Evolutionary conservation across 2,329 filamentous ascomycete genomes (phyloP), one percentile per base, ranked within the genome.

Genomic region (Ustulina deusta): DNA sequence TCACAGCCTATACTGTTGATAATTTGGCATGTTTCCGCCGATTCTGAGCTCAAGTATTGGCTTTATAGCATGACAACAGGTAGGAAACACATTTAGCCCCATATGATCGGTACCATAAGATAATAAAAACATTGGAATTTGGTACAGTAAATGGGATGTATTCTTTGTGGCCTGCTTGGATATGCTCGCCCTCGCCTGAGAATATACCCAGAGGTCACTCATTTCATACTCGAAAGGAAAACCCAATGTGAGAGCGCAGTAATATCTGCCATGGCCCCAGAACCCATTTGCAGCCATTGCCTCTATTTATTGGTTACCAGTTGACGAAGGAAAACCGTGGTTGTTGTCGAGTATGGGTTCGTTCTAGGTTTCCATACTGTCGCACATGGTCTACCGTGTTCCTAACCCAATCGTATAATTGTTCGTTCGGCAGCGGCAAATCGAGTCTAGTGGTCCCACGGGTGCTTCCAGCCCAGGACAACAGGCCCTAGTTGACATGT

Each of bases 401-500:
- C 40, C 6, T 17, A 13, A 59, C 20, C 3, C 49, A 22, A 49
- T 58, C n/a, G 25, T 42, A 61, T 20, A 61, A 13, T 25, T 44
- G 29, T 55, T n/a, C 44, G 65, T 51, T 40, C 49, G 29, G 25
- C 11, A 44, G 22, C 25, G 7, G 25, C 36, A 40, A n/a, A 40
- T 60, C 20, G 58, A 71, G 66, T 81, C 87, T 85, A 97, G 83
- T 97, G 94, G 75, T 97, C 94, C 93, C 94, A 97, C 73, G 94
- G 96, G 82, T 98, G 96, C 85, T 94, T 97, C 91, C 90, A 93
- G 80, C 96, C 96, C 76, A 99, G 80, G 72, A 98, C 84, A 62
- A 90, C 95, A 27, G 95, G 87, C 63, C 88, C 88, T 90, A 69
- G 48, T 40, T 11, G 25, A 49, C 9, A 62, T 29, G 72, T 74